These are phyloP conservation scores for Amniculicola lignicola DNA, from an alignment of 495 filamentous ascomycete genomes.

Conservation along the genomic window DNA sequence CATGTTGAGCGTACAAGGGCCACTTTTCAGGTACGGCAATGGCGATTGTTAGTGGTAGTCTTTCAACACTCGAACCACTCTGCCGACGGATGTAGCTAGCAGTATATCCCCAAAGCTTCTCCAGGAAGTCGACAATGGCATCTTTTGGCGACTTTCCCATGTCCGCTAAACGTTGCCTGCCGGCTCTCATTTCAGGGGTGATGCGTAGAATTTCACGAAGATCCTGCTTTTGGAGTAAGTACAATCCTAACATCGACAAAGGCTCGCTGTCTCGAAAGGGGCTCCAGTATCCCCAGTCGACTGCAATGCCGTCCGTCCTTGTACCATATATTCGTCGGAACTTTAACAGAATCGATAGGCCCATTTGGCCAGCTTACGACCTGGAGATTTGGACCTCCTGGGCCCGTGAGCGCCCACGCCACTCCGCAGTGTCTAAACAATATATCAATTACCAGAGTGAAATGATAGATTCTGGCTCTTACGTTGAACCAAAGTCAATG, in stretches of 20 bases:
- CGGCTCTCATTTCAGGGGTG: neutral
- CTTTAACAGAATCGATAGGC: slow-evolving; percentile 2
- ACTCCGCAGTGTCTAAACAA: neutral
- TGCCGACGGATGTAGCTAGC: neutral
- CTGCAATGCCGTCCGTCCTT: neutral
- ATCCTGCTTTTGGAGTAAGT: neutral
- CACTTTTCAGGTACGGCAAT: slow-evolving; percentile 19
- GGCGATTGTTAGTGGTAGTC: slow-evolving; percentile 8
- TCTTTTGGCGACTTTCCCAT: slow-evolving; percentile 10
- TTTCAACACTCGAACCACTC: neutral
- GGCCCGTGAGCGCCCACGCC: neutral
- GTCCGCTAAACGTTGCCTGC: slow-evolving; percentile 3
- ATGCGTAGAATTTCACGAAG: neutral
- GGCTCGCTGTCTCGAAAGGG: slow-evolving; percentile 10
- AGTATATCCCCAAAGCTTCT: slow-evolving; percentile 14
- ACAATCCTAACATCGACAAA: slow-evolving; percentile 8
- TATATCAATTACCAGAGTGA: no score
- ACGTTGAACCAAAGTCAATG: slow-evolving; percentile 22
- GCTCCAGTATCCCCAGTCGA: slow-evolving; percentile 7
- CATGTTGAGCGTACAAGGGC: slow-evolving; percentile 2
- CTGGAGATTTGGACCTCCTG: neutral
- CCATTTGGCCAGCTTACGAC: neutral
- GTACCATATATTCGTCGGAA: slow-evolving; percentile 9
- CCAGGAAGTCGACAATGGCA: slow-evolving; percentile 21
- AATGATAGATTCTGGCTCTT: neutral